phyloP scores from a whole-genome alignment of 2,329 filamentous ascomycete species.

The Alternaria metachromatica region DNA sequence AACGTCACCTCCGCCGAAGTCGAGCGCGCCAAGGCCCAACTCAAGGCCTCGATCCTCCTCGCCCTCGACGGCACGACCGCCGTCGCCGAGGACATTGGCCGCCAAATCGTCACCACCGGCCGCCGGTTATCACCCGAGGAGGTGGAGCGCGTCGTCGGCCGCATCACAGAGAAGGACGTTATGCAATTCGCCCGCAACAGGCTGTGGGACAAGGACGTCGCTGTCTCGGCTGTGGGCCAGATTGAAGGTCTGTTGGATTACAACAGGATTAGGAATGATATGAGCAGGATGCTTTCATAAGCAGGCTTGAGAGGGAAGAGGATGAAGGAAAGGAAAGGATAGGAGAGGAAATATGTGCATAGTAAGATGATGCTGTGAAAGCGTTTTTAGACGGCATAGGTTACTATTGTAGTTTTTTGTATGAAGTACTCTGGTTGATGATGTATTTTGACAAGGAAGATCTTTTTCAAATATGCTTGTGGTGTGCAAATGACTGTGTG shows the following conservation, averaged over 20 bases:
- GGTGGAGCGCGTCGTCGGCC: conserved; percentile 89
- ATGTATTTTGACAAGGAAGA: conserved; percentile 33
- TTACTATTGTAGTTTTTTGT: conserved; percentile 42
- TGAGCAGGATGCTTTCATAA: conserved; percentile 73
- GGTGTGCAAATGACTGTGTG: too few relatives aligned
- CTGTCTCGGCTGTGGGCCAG: conserved; percentile 88
- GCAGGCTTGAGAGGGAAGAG: background rate
- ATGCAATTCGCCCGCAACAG: conserved; percentile 96
- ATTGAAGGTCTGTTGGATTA: conserved; percentile 86
- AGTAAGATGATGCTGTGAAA: conserved; percentile 23
- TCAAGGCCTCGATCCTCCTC: conserved; percentile 97
- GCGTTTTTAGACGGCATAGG: conserved; percentile 10
- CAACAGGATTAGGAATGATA: conserved; percentile 79
- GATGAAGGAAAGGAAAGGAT: background rate
- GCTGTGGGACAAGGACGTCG: conserved; percentile 97
- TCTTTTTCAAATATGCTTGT: conserved; percentile 29
- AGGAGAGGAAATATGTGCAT: conserved; percentile 3
- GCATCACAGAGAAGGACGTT: conserved; percentile 92
- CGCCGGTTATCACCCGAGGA: conserved; percentile 89
- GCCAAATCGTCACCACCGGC: conserved; percentile 97
- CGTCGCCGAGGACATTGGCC: conserved; percentile 96
- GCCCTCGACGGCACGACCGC: conserved; percentile 97
- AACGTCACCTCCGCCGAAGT: conserved; percentile 89
- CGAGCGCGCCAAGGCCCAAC: conserved; percentile 98
- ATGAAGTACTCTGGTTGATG: conserved; percentile 24